Evolutionary conservation across 2,329 filamentous ascomycete genomes (phyloP), one percentile per base, ranked within the genome.

Genomic region (Aspergillus fructus): DNA sequence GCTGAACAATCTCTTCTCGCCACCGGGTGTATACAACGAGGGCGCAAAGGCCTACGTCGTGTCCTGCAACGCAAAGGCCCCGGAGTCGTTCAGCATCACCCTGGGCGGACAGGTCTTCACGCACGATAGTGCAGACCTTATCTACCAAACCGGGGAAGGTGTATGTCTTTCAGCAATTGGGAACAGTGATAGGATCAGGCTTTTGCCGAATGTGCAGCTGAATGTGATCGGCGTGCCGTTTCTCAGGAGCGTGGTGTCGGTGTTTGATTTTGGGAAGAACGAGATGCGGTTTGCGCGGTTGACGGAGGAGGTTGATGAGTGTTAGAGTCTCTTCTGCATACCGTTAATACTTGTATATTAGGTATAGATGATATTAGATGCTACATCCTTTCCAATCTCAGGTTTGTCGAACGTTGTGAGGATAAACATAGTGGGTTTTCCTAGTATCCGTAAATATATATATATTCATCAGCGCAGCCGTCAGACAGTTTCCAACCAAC

Each of bases 191-290:
- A 66, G 6, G 65, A 76, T 27, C 63, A 72, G 43, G 60, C 68
- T 41, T 2, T 6, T 68, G 63, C n/a, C 65, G 64, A 13, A 57
- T 66, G 9, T 71, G 67, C 40, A 43, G 3, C 43, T 73, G 40
- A 73, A 67, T 39, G 76, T 81, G 42, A 60, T 82, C 47, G 80
- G 80, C 0, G 78, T 78, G 52, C 68, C 74, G 4, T 82, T 80
- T 60, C 68, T 81, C 66, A 80, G 79, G 67, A 81, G 79, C 59
- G 80, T 82, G 0, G 66, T 83, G 4, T 70, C 75, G 9, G 79
- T 83, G 2, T 82, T 79, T 66, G 81, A 83, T 69, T 72, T 82
- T 56, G 79, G 78, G 11, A 75, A 71, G 19, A 69, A 69, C 45
- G 69, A 78, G 67, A 76, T 82, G 76, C 67, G 75, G n/a, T 81